Conservation (phyloP, 306 rosid species). For the Corylus avellana region DNA sequence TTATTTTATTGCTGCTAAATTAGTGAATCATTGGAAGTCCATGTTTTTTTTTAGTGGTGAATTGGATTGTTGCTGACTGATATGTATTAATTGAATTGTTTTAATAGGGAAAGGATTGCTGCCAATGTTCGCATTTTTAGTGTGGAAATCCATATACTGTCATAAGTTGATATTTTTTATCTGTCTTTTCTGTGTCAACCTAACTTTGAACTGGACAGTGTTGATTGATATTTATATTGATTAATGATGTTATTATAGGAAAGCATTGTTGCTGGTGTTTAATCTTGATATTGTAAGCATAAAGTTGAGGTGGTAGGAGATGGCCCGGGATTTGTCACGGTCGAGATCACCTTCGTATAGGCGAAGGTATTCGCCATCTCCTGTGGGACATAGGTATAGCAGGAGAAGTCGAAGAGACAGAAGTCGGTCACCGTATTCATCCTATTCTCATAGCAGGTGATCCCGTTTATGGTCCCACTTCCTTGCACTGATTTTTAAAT, state of each 20-base stretch:
- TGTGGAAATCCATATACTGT: not conserved
- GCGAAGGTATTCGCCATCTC: conserved; percentile 86
- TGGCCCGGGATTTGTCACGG: conserved; percentile 88
- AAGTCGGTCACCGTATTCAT: conserved; percentile 82
- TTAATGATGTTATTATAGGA: not conserved
- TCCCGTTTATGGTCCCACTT: conserved; percentile 53
- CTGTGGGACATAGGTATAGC: conserved; percentile 63
- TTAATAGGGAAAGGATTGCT: not conserved
- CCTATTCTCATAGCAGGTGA: conserved; percentile 84
- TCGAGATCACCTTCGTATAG: conserved; percentile 82
- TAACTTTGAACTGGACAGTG: not conserved
- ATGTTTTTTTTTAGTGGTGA: not conserved
- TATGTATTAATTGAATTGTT: not conserved
- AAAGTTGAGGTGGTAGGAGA: conserved; percentile 44
- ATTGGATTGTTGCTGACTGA: not conserved
- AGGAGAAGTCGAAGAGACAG: conserved; percentile 81
- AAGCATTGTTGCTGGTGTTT: conserved; percentile 2
- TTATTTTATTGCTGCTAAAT: not conserved
- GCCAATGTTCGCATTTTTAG: not conserved
- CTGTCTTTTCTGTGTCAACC: not conserved
- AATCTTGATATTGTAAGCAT: conserved; percentile 4
- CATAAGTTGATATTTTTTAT: not conserved
- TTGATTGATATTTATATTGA: not conserved
- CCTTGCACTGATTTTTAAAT: conserved; percentile 25
- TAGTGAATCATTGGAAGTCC: not conserved